Evolutionary conservation across 352 stramenopile genomes (phyloP).

Genomic region (Elongisporangium anandrum): DNA sequence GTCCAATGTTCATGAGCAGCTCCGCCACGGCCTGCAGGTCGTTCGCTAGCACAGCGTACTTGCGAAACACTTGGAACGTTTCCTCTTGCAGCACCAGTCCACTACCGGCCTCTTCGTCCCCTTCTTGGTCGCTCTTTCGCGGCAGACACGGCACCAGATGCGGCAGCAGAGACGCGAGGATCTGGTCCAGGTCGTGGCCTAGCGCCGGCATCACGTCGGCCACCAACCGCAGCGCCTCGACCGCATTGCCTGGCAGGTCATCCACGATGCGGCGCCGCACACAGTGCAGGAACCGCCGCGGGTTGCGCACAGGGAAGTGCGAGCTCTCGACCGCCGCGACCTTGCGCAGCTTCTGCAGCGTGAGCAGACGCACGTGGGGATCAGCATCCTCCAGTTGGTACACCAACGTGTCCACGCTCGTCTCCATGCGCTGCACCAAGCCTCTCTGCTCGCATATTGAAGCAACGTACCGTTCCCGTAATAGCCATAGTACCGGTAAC

Average conservation of each 20-base stretch:
- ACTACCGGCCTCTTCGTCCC: slow-evolving; percentile 5
- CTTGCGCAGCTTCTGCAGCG: slow-evolving; percentile 60
- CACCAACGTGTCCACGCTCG: slow-evolving; percentile 65
- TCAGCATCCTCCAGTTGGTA: slow-evolving; percentile 81
- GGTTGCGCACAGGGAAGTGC: slow-evolving; percentile 69
- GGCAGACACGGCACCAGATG: slow-evolving; percentile 54
- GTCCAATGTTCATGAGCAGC: slow-evolving; percentile 56
- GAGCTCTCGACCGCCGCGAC: slow-evolving; percentile 56
- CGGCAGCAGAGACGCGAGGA: slow-evolving; percentile 61
- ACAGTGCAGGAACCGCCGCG: slow-evolving; percentile 66
- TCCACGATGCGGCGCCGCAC: slow-evolving; percentile 51
- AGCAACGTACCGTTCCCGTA: not conserved
- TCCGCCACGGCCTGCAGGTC: slow-evolving; percentile 53
- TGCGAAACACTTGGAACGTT: slow-evolving; percentile 60
- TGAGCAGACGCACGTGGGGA: slow-evolving; percentile 36
- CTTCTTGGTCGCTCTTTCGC: slow-evolving; percentile 5
- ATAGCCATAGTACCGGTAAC: not conserved
- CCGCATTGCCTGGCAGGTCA: slow-evolving; percentile 27
- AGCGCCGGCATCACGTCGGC: slow-evolving; percentile 64
- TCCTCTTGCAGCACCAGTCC: slow-evolving; percentile 35
- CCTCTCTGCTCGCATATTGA: not conserved
- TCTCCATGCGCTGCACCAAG: slow-evolving; percentile 23
- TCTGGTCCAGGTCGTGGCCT: slow-evolving; percentile 57
- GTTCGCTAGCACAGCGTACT: slow-evolving; percentile 52
- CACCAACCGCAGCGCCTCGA: slow-evolving; percentile 56